Evolutionary conservation across 202 grass and related monocot species (phyloP), one percentile per base, ranked within the genome.

Genomic region (Bolboschoenoplectus hybrid): DNA sequence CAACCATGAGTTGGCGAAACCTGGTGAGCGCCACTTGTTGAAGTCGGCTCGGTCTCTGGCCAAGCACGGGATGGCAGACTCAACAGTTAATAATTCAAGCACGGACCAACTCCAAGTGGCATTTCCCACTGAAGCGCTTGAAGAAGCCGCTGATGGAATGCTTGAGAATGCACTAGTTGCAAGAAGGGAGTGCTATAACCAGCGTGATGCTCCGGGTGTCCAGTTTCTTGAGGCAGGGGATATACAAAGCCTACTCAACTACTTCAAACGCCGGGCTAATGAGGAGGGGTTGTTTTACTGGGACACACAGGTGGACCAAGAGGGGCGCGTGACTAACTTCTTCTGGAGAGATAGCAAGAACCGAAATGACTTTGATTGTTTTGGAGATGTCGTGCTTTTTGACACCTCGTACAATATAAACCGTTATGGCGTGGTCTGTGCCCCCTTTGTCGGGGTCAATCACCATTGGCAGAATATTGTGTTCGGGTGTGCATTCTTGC

Each of bases 231-330:
- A 89, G 57, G 93, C 94, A 41, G 88, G 88, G 51, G 94, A 93
- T 14, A 74, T 84, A 73, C 94, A 97, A 55, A 93, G 86, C 77
- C 81, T 91, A 78, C 87, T 93, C 34, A 87, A 82, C 79, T 91
- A 92, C 86, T 97, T 97, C 86, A 91, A 93, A 81, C 87, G 55
- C 57, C 91, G 89, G 81, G 89, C 88, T 52, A 91, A 87, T 6
- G 94, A 97, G 78, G 94, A 97, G 87, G 94, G 88, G 16, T 90
- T 93, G 84, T 97, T 97, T 26, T 97, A 91, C 63, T 97, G 91
- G 91, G 91, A 91, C 68, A 89, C 91, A 45, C 89, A 91, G 82
- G 91, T 96, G 83, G 94, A 97, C 88, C 91, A 97, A 84, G 89
- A 97, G 80, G 85, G 91, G 58, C 89, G 89, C 40, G 90, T 90